Percentiles rank a stretch among this genome's conserved stretches.
Evolutionary conservation across 306 rosid species (phyloP).

Genomic region (Betula pendula): DNA sequence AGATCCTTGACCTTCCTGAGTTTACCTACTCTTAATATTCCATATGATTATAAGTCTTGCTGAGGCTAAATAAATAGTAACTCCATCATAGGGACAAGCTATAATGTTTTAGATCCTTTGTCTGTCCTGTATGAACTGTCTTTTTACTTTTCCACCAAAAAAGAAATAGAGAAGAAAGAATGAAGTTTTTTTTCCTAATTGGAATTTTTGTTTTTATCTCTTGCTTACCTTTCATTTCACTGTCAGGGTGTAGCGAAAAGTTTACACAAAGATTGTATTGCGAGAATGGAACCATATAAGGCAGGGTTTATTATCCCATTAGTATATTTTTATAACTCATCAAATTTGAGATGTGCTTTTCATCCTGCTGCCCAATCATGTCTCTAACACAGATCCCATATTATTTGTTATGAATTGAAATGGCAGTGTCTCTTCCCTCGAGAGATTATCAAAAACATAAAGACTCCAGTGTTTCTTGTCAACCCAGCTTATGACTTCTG

Average conservation of each 20-base stretch:
- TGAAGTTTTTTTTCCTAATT: too few species aligned
- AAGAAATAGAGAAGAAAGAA: background rate
- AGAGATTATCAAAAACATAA: conserved; percentile 57
- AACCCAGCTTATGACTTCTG: conserved; percentile 91
- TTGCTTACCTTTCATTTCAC: conserved; percentile 22
- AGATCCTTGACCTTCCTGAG: background rate
- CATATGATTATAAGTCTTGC: background rate
- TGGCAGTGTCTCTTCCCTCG: conserved; percentile 86
- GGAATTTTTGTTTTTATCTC: conserved; percentile 1
- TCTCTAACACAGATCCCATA: background rate
- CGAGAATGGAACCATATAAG: conserved; percentile 63
- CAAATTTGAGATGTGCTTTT: conserved; percentile 18
- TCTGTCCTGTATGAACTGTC: background rate
- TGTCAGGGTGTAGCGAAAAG: conserved; percentile 70
- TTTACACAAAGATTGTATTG: conserved; percentile 70
- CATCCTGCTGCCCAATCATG: conserved; percentile 21
- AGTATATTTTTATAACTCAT: conserved; percentile 12
- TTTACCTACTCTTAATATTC: background rate
- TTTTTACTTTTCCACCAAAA: background rate
- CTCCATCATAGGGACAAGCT: background rate
- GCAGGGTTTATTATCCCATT: conserved; percentile 43
- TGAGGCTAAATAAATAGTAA: background rate
- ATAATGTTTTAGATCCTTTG: background rate
- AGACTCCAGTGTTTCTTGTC: conserved; percentile 83
- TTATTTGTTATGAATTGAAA: conserved; percentile 22